A percentile compares a stretch with the other conserved stretches of the same genome.
These are phyloP conservation scores for Phlyctochytrium arcticum DNA, from an alignment of 192 early-diverging fungal species.

Conservation along the genomic window DNA sequence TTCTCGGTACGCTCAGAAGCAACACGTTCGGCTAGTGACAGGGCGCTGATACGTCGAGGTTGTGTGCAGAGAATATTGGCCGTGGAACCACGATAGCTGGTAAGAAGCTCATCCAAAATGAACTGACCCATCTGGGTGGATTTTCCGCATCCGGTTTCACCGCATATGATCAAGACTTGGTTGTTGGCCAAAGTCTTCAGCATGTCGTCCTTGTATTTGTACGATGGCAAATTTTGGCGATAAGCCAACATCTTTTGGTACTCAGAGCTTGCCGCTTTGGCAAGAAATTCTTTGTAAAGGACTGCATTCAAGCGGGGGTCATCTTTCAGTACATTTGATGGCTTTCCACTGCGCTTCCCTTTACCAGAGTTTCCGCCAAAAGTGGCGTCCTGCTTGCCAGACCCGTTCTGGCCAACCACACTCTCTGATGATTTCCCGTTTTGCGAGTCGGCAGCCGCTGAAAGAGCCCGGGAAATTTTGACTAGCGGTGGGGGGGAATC, in stretches of 20 bases:
- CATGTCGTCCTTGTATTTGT: constrained; percentile 53
- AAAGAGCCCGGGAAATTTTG: not conserved
- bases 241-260: constrained; percentile 34
- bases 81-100: constrained; percentile 28
- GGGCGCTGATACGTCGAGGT: constrained; percentile 60
- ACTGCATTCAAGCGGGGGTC: not conserved
- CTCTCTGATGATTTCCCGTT: not conserved
- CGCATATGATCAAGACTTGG: constrained; percentile 71
- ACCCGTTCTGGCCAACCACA: not conserved
- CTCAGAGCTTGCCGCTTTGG: constrained; percentile 1
- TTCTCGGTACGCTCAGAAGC: constrained; percentile 28
- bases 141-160: constrained; percentile 70
- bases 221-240: constrained; percentile 62
- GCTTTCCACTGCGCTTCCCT: not conserved
- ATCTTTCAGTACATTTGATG: not conserved
- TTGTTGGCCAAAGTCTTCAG: constrained; percentile 28
- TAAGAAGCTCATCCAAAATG: constrained; percentile 58
- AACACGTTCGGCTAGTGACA: constrained; percentile 66
- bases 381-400: too few species aligned
- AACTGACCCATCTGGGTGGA: constrained; percentile 65
- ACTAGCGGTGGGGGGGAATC: constrained; percentile 22
- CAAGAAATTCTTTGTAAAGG: not conserved
- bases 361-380: not conserved
- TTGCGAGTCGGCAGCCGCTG: not conserved
- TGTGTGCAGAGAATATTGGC: constrained; percentile 71